Conservation (phyloP, 1,284 basidiomycete species). For the Apiotrichum brassicae region DNA sequence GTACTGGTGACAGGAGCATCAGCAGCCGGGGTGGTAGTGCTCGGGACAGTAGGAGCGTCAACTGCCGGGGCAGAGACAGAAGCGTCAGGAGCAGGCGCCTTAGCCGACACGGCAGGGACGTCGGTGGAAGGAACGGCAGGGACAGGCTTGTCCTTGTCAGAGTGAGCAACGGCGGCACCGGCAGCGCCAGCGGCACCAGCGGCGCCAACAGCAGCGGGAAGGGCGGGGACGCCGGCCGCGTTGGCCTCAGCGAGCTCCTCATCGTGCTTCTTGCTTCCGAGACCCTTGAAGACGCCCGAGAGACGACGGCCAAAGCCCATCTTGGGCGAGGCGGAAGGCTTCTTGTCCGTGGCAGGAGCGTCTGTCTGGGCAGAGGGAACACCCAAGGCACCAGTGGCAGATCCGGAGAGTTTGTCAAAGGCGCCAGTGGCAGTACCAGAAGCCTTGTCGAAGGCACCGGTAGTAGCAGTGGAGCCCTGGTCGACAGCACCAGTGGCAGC, state of each 20-base stretch:
- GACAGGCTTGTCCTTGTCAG: not conserved
- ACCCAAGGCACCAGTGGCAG: no score
- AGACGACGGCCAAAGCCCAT: conserved; percentile 2
- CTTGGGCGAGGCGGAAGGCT: not conserved
- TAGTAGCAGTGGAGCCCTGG: not conserved
- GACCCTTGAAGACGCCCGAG: conserved; percentile 3
- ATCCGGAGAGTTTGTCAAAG: not conserved
- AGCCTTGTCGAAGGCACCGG: not conserved
- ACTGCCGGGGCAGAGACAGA: not conserved
- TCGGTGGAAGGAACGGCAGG: not conserved
- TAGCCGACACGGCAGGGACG: not conserved
- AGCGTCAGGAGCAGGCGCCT: not conserved
- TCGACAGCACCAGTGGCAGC: conserved; percentile 8
- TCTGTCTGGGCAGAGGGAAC: not conserved
- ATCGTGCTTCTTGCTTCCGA: not conserved
- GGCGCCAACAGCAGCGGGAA: not conserved
- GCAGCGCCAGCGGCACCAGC: not conserved
- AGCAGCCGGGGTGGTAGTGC: no score
- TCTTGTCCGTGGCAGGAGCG: not conserved
- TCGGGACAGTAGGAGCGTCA: no score
- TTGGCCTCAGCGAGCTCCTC: not conserved
- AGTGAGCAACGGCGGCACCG: not conserved
- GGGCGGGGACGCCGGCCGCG: no score
- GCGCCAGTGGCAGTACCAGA: not conserved
- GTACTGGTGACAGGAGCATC: not conserved